Evolutionary conservation across 495 filamentous ascomycete species (phyloP).

Genomic region (Lophiotrema nucula): DNA sequence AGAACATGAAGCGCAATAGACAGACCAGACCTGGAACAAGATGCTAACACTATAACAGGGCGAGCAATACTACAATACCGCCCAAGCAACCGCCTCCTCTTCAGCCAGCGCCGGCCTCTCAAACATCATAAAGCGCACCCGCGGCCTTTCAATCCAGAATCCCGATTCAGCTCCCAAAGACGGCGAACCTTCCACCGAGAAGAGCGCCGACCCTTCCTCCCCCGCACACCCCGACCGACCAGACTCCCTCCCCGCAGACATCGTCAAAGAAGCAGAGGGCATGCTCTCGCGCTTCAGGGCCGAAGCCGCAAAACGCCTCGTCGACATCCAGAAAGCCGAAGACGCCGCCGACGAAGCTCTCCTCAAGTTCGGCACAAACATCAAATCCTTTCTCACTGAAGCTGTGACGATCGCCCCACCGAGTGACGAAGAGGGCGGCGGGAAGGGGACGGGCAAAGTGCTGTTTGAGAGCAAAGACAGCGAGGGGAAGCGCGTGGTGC

Average conservation of each 20-base stretch:
- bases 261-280: slow-evolving; percentile 63
- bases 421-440: slow-evolving; percentile 41
- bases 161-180: slow-evolving; percentile 34
- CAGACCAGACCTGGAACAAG: too few species aligned
- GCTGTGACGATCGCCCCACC: slow-evolving; percentile 85
- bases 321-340: slow-evolving; percentile 90
- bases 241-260: slow-evolving; percentile 51
- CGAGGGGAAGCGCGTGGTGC: slow-evolving; percentile 84
- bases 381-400: slow-evolving; percentile 86
- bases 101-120: slow-evolving; percentile 79
- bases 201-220: background rate
- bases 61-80: slow-evolving; percentile 80
- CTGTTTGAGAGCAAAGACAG: slow-evolving; percentile 91
- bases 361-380: slow-evolving; percentile 85
- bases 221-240: slow-evolving; percentile 35
- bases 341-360: slow-evolving; percentile 97
- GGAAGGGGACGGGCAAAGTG: slow-evolving; percentile 42
- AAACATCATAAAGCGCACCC: slow-evolving; percentile 25
- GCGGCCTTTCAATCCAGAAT: slow-evolving; percentile 34
- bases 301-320: slow-evolving; percentile 80
- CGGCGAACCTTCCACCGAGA: slow-evolving; percentile 44
- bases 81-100: slow-evolving; percentile 67
- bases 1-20: too few species aligned
- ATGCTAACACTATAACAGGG: slow-evolving; percentile 50
- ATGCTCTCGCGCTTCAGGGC: slow-evolving; percentile 79